A percentile compares a stretch with the other conserved stretches of the same genome.
These are phyloP conservation scores for Epicoccum nigrum DNA, from an alignment of 2,329 filamentous ascomycete genomes.

Conservation along the genomic window DNA sequence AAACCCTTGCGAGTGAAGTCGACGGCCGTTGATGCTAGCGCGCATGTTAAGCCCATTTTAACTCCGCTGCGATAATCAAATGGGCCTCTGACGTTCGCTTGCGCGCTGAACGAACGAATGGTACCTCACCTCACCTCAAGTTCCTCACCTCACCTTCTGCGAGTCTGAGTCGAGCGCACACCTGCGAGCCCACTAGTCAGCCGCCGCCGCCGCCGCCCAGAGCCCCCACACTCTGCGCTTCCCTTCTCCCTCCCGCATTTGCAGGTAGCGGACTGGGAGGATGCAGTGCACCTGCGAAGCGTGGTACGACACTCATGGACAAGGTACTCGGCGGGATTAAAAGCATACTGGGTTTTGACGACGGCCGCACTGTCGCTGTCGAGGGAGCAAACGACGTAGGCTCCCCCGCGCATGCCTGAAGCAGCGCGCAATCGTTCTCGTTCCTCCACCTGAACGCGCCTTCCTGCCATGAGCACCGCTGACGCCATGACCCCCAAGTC, in stretches of 20 bases:
- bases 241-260: not conserved
- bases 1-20: not conserved
- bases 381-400: constrained; percentile 17
- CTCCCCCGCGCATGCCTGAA: not conserved
- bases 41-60: constrained; percentile 9
- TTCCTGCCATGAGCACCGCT: constrained; percentile 7
- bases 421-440: not conserved
- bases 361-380: constrained; percentile 7
- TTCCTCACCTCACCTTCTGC: constrained; percentile 7
- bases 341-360: constrained; percentile 2
- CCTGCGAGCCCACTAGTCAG: not conserved
- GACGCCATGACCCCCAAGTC: constrained; percentile 29
- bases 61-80: constrained; percentile 11
- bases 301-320: not conserved
- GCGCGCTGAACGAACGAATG: constrained; percentile 20
- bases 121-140: constrained; percentile 14
- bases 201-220: too few relatives aligned
- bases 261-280: not conserved
- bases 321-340: not conserved
- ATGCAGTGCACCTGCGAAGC: not conserved
- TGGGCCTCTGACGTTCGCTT: constrained; percentile 23
- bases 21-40: not conserved
- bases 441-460: not conserved
- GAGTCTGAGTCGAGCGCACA: not conserved
- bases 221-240: not conserved